Base-by-base conservation (phyloP, 2,329 filamentous ascomycete species). In the Phialophora verrucosa region DNA sequence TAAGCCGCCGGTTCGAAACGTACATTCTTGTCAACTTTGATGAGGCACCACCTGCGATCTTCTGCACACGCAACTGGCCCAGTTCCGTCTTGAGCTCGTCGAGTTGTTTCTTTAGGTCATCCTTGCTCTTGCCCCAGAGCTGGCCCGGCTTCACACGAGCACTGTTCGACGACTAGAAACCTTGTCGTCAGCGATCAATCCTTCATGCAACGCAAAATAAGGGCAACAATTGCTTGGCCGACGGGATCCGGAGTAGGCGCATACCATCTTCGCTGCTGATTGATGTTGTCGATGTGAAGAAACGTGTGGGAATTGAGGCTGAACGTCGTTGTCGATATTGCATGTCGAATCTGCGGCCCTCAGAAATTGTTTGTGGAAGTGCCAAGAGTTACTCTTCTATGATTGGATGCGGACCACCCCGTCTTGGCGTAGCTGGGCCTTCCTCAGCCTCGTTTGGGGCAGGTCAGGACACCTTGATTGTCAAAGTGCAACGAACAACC, bases 71-170 rank as follows among this genome's bases (percentile, higher is more conserved):
- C 79, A 99, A 89, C 86, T 94, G 90, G 80, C 92, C 91, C 76
- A 99, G 90, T 87, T 99, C 96, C 73, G 90, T 89, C 91, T 97
- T 97, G 81, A 97, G 87, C 84, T 97, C 93, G 77, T 89, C 89
- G 80, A 97, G 90, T 84, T 96, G 93, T 88, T 95, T 96, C 81
- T 88, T 88, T 83, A 99, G 88, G 79, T 99, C 96, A 80, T 97
- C 92, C 90, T 98, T 98, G 90, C 88, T 93, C 92, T 99, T 99
- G 86, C 88, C 89, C 95, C 95, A 98, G 84, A 99, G 92, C 85
- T 91, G 88, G 85, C 88, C 88, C 83, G 94, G 90, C 91, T 97
- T 98, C 85, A 99, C 92, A 88, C 89, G 88, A 76, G 82, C 83
- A 78, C 60, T 68, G 67, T 84, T 81, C 82, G 87, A 88, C 85